Evolutionary conservation across 495 filamentous ascomycete genomes (phyloP), one percentile per base, ranked within the genome.

Genomic region (Talaromyces stipitatus): DNA sequence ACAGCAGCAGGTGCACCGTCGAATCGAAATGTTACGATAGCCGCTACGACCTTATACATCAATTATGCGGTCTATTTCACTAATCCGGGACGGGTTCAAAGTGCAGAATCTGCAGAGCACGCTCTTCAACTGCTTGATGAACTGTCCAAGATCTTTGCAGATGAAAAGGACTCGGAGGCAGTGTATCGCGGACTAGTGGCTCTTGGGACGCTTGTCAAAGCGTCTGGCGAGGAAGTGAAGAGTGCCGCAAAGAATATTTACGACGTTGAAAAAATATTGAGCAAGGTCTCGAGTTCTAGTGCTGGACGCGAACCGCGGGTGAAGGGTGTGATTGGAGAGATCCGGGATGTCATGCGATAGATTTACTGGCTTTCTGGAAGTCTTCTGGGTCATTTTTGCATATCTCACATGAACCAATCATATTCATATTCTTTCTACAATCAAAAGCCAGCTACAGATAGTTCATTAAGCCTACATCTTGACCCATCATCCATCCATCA

Each of bases 21-120:
- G n/a, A 94, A 95, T 61, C 84, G 85, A 33, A 96, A 95, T 63
- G 72, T 95, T 7, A 80, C 85, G 47, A 85, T 95, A 55, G 95
- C 94, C 0, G 68, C 91, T 20, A 83, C 88, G 10, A 95, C 95
- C 7, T 76, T 90, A 0, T 86, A 86, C 61, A 86, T 97, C 65
- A 97, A 99, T 72, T 91, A 87, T 71, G 82, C 88, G 3, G 86
- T 88, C 20, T 79, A 85, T 28, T 67, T 84, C 12, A 77, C 78
- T 4, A 68, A 69, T 0, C 65, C 72, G 6, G 68, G 62, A 30
- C 64, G 69, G 45, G 64, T 57, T 18, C 57, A 62, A 0, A 59
- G 66, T 1, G 66, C 72, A 10, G 73, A 77, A 55, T 78, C 79
- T 5, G 72, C 78, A 1, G 82, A 89, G 54, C 73, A 74, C 12